Evolutionary conservation across 805 yeast genomes (phyloP), one percentile per base, ranked within the genome.

Genomic region (Suhomyces emberorum): DNA sequence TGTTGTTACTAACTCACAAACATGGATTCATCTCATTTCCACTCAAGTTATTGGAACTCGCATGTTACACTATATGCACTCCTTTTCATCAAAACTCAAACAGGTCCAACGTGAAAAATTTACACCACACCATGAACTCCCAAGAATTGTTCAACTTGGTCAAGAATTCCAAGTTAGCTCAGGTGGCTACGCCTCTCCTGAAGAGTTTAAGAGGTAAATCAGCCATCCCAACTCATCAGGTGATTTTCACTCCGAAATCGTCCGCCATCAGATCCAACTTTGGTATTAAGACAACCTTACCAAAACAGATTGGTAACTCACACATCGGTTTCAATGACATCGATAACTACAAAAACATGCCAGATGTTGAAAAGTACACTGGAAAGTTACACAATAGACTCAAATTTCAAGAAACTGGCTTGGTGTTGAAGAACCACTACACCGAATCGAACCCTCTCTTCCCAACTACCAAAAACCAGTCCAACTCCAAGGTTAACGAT

Each of bases 211-310:
- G 72, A 38, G 59, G 55, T 4, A 47, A 50, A 16, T 43, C 49
- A 11, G 47, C 54, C 5, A 48, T 54, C 8, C 95, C 95, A 17
- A 76, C 85, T 0, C 88, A 81, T 51, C 95, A 85, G 56, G 69
- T 83, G 28, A 71, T 86, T 26, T 81, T 75, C 57, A 79, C 93
- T 0, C 79, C 84, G 34, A 76, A 79, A 32, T 69, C 83, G 6
- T 72, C 83, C 32, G 73, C 81, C 30, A 55, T 69, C 10, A 69
- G 86, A 60, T 80, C 83, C 43, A 85, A 84, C 58, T 86, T 76
- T 71, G 95, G 95, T 50, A 60, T 86, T 41, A 86, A 86, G 54
- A 66, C 80, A 30, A 67, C 83, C 15, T 62, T 86, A 31, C 95
- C 95, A 3, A 65, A 67, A 25, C 79, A 76, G 47, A 56, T 76